Base-by-base conservation (phyloP, 1,284 basidiomycete species). In the Cryptococcus deneoformans region DNA sequence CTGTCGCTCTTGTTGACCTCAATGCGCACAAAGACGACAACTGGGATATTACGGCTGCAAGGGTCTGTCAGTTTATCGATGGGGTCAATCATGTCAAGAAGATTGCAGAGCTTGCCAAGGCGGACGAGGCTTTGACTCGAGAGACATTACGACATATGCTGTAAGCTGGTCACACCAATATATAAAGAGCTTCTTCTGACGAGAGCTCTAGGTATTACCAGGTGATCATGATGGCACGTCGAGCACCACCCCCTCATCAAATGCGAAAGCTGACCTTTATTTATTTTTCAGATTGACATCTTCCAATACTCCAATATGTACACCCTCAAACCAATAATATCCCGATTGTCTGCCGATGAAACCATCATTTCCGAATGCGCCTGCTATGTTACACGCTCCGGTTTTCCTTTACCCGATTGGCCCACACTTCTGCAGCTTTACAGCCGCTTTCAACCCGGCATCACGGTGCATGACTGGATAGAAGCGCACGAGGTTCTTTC, bases 271-370 rank as follows among this genome's bases (percentile, higher is more conserved):
- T 52, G 38, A 39, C 44, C 9, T 29, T 9, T 11, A 4, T 4
- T 29, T 29, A 29, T 29, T 29, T 29, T 36, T n/a, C 58, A 72
- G 73, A 87, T 93, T 54, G 94, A 99, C 78, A 90, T 97, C 52
- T 99, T 99, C 75, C 93, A 97, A 75, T 96, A 89, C 76, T 90
- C 90, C n/a, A 98, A 98, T 77, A 92, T 96, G 86, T 99, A 99
- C 73, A 90, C 90, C 0, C 81, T 95, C 39, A 85, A 88, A 50
- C 89, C 89, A 61, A 87, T 85, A 61, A 86, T 95, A 29, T 86
- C 91, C 65, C 90, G 87, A 82, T 83, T 95, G 45, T 89, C 88
- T 8, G 85, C 89, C 55, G 91, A 93, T 73, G 78, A 82, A 4
- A 87, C 89, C 67, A 89, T 96, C 50, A 86, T 85, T 57, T 82